Base-by-base conservation (phyloP, 2,329 filamentous ascomycete genomes). In the Phyllosticta paracitricarpa region DNA sequence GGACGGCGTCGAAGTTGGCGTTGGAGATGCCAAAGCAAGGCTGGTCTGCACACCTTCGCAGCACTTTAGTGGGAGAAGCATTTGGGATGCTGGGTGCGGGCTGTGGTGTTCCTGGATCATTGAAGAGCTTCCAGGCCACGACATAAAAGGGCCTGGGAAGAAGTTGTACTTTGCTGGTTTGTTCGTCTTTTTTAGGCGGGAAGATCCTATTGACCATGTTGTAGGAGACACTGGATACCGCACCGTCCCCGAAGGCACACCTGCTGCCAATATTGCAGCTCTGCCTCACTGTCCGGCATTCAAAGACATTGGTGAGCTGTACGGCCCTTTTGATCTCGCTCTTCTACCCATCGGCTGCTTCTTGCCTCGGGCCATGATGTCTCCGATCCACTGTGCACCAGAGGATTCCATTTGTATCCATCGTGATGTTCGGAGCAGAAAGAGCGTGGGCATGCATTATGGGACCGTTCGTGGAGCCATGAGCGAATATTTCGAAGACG, bases 371-470 rank as follows among this genome's bases (percentile, higher is more conserved):
- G 68, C 71, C 2, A 71, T 79, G 57, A 71, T 81, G 65, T 77
- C 76, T 6, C 69, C 71, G 2, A 73, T 80, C 12, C 79, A 82
- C 57, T 75, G 75, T 12, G 75, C 75, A 26, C 78, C 79, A 0
- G 78, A 79, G 62, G 78, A 81, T 63, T 76, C 76, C 5, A 65
- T 81, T 1, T 67, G 74, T 28, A 79, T 81, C 53, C 79, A 81
- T 61, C 73, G 74, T 57, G 78, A 79, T 61, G 66, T 81, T 54
- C 71, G 65, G 54, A 78, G 77, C 59, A 77, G 72, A 67, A 76
- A 74, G 64, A 79, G 77, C 33, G 74, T 82, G 26, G 79, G 77
- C 0, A 81, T 81, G 79, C 79, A 82, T 62, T 81, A 76, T 63
- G 79, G 79, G 0, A 81, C 79, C 0, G 73, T 81, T 0, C 65